Evolutionary conservation across 2,329 filamentous ascomycete genomes (phyloP).

Genomic region (Arachnopeziza araneosa): DNA sequence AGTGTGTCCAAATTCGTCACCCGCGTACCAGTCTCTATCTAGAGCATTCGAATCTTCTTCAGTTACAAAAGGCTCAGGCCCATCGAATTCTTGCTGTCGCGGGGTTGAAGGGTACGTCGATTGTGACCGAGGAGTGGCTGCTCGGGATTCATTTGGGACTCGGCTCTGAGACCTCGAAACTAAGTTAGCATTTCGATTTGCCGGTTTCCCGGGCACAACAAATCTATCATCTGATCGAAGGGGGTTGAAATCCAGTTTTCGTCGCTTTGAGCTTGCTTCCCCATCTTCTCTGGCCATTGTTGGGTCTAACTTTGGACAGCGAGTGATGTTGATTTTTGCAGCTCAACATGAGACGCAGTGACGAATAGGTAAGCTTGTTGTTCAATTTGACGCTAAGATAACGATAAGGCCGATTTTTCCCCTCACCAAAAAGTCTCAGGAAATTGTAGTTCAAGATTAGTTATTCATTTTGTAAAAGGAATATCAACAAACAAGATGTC

Average conservation of each 20-base stretch:
- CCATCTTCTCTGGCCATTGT: constrained; percentile 36
- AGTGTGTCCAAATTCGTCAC: constrained; percentile 76
- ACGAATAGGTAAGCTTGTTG: not conserved
- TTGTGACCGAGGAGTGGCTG: constrained; percentile 30
- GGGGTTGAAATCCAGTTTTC: constrained; percentile 58
- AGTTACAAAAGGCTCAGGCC: constrained; percentile 53
- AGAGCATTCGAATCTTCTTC: constrained; percentile 69
- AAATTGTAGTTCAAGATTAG: not conserved
- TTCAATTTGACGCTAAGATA: constrained; percentile 9
- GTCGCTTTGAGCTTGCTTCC: constrained; percentile 52
- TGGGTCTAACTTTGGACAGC: not conserved
- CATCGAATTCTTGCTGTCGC: constrained; percentile 52
- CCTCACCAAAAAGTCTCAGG: not conserved
- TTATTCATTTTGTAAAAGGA: not conserved
- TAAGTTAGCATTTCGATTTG: constrained; percentile 27
- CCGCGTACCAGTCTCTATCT: constrained; percentile 89
- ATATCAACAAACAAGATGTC: constrained; percentile 24
- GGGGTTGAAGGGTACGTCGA: constrained; percentile 31
- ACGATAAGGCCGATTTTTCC: constrained; percentile 5
- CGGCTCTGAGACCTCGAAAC: constrained; percentile 35
- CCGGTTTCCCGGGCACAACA: constrained; percentile 30
- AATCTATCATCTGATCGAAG: constrained; percentile 51
- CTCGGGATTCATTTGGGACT: constrained; percentile 23
- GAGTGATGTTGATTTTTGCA: not conserved
- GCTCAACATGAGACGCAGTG: not conserved